Conservation (phyloP, 176 grass and related monocot genomes). For the Neostapfia colusana region DNA sequence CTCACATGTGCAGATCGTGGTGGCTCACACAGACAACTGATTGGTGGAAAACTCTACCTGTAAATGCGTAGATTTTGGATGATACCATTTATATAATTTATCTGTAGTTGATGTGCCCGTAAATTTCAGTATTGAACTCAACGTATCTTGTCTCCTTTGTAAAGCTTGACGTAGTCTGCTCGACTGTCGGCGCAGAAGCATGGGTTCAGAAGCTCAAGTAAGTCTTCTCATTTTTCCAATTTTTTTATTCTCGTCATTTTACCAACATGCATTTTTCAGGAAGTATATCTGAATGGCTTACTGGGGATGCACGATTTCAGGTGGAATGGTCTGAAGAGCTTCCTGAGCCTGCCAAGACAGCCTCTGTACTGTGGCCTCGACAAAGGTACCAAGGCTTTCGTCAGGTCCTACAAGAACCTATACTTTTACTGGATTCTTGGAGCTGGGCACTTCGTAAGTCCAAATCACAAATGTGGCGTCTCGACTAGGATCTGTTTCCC, state of each 20-base stretch:
- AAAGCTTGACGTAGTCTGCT: constrained; percentile 83
- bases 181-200: constrained; percentile 62
- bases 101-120: background rate
- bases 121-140: background rate
- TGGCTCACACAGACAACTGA: constrained; percentile 5
- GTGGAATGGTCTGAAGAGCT: constrained; percentile 60
- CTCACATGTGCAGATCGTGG: background rate
- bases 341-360: constrained; percentile 48
- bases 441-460: constrained; percentile 84
- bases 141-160: background rate
- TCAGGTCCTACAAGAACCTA: constrained; percentile 80
- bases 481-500: constrained; percentile 1
- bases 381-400: constrained; percentile 61
- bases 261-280: background rate
- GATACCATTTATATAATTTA: background rate
- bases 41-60: background rate
- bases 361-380: constrained; percentile 52
- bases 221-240: background rate
- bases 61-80: background rate
- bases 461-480: background rate
- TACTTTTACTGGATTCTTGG: constrained; percentile 95
- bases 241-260: background rate
- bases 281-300: background rate
- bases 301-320: constrained; percentile 19
- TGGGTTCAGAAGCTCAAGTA: constrained; percentile 94